Percentiles rank a stretch among this genome's conserved stretches.
phyloP scores from a whole-genome alignment of 225 moss, liverwort and hornwort genomes.

The Marchantia polymorpha region DNA sequence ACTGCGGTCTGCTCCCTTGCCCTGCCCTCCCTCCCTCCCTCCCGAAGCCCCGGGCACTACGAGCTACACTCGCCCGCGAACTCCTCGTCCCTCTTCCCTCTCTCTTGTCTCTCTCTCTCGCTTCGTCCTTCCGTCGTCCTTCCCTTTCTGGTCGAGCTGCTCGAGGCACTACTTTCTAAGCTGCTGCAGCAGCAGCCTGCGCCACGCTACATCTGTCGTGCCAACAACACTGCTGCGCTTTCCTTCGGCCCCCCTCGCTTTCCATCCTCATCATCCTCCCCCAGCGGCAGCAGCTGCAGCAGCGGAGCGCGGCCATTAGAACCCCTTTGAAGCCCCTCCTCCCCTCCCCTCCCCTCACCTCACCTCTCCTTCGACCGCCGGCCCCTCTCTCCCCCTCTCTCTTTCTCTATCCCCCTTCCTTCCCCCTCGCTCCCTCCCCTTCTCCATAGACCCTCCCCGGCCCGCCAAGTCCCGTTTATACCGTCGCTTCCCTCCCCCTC shows the following conservation, averaged over 20 bases:
- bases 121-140: no score
- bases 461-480: neutral
- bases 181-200: constrained; percentile 6
- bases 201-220: constrained; percentile 18
- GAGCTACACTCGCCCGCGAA: no score
- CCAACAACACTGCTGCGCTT: no score
- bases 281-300: neutral
- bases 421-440: neutral
- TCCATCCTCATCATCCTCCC: neutral
- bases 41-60: no score
- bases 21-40: no score
- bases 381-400: no score
- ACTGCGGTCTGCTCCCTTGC: no score
- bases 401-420: neutral
- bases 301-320: constrained; percentile 8
- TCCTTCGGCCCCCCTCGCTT: neutral
- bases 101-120: neutral
- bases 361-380: neutral
- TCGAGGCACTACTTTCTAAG: constrained; percentile 2
- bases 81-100: neutral
- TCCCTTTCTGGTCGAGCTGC: no score
- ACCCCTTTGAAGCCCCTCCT: no score
- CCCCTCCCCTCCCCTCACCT: neutral
- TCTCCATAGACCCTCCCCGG: neutral
- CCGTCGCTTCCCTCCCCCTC: neutral